Evolutionary conservation across 495 filamentous ascomycete species (phyloP), one percentile per base, ranked within the genome.

Genomic region (Neurospora sp.): DNA sequence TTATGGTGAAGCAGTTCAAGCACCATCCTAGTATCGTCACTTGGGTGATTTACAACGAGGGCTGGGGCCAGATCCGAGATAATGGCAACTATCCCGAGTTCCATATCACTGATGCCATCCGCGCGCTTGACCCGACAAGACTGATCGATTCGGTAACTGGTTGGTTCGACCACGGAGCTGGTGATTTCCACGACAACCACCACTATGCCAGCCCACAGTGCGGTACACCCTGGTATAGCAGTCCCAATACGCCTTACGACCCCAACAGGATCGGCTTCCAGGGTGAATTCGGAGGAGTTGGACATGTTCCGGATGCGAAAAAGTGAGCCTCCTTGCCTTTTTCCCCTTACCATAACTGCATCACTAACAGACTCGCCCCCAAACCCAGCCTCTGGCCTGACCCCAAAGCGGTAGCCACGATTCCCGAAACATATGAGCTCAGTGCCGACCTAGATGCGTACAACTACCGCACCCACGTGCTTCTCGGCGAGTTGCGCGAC

Each of bases 121-220:
- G 82, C 60, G 71, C 81, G 72, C 79, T 91, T 3, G 90, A 92
- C 77, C 88, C 90, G 0, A 91, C 87, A 0, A 79, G 90, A 16
- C 84, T 92, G 11, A 80, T 92, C 10, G 83, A 91, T 80, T 80
- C 89, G 16, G 86, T 85, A 0, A 88, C 86, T 0, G 90, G 90
- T 1, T 92, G 90, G 90, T 46, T 81, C 72, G 88, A 90, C 62
- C 87, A 90, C 41, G 88, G 89, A 0, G 88, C 87, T 8, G 89
- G 89, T 0, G 89, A 91, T 71, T 72, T 31, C 60, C 85, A 88
- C 49, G 90, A 92, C 75, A 92, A 91, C 75, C 90, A 92, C 76
- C 89, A 92, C 78, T 92, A 92, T 78, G 87, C 90, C 4, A 88
- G 91, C 75, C 89, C 90, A 0, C 90, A 92, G 80, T 92, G 90